Evolutionary conservation across 192 early-diverging fungal species (phyloP).

Genomic region (Coemansia sp.): DNA sequence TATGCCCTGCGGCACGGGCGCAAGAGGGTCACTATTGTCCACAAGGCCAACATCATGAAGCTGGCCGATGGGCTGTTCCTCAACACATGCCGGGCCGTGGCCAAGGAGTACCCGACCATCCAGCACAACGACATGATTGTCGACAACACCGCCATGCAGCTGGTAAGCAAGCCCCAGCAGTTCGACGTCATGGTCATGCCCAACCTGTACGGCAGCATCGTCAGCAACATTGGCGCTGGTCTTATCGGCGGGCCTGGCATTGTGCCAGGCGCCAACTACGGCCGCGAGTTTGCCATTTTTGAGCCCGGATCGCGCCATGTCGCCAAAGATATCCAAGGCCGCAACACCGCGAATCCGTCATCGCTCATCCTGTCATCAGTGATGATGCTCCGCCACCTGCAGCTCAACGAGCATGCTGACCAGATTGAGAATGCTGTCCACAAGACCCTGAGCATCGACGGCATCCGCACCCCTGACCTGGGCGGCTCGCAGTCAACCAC

Average conservation of each 20-base stretch:
- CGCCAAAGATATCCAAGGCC: conserved; percentile 91
- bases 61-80: conserved; percentile 98
- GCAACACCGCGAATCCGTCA: conserved; percentile 95
- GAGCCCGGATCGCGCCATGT: conserved; percentile 99
- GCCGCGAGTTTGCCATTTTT: conserved; percentile 94
- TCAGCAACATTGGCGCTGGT: conserved; percentile 96
- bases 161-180: conserved; percentile 95
- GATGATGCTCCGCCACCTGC: conserved; percentile 94
- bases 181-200: conserved; percentile 99
- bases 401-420: conserved; percentile 85
- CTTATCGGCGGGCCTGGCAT: conserved; percentile 95
- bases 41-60: conserved; percentile 99
- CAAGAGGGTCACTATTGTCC: conserved; percentile 97
- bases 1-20: conserved; percentile 96
- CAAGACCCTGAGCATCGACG: conserved; percentile 80
- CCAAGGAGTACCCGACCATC: conserved; percentile 90
- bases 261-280: conserved; percentile 97
- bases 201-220: conserved; percentile 99
- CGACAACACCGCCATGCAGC: conserved; percentile 99
- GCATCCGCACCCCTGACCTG: conserved; percentile 80
- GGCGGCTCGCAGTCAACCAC: conserved; percentile 84
- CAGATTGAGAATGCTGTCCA: conserved; percentile 85
- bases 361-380: conserved; percentile 89
- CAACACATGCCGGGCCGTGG: conserved; percentile 92
- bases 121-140: conserved; percentile 99